phyloP scores from a whole-genome alignment of 2,329 filamentous ascomycete genomes.

The Sporothrix pseudoabietina region DNA sequence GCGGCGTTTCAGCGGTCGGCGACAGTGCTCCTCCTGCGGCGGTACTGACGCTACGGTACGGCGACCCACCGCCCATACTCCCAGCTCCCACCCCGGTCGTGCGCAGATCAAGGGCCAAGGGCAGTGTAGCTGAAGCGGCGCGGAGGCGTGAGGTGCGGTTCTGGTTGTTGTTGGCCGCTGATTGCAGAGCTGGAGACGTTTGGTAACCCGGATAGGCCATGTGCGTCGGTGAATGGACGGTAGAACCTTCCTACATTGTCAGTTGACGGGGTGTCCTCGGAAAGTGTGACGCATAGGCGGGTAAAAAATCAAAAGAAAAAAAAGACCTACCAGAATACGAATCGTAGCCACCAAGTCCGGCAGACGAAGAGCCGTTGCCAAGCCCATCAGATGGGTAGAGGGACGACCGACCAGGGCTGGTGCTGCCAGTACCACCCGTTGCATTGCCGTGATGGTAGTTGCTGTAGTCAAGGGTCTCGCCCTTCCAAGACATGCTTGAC shows the following conservation, averaged over 20 bases:
- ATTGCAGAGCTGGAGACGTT: slow-evolving; percentile 45
- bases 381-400: slow-evolving; percentile 56
- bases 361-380: slow-evolving; percentile 44
- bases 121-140: slow-evolving; percentile 51
- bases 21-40: slow-evolving; percentile 1
- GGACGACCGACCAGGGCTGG: slow-evolving; percentile 44
- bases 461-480: slow-evolving; percentile 56
- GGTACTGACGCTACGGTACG: slow-evolving; percentile 44
- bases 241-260: slow-evolving; percentile 45
- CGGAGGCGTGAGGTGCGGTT: slow-evolving; percentile 51
- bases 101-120: slow-evolving; percentile 48
- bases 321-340: slow-evolving; percentile 55
- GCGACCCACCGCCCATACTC: slow-evolving; percentile 31
- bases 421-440: slow-evolving; percentile 5
- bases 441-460: slow-evolving; percentile 48
- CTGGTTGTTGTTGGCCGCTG: slow-evolving; percentile 42
- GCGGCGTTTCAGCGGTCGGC: neutral
- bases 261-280: slow-evolving; percentile 28
- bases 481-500: slow-evolving; percentile 65
- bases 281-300: neutral
- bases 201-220: slow-evolving; percentile 54
- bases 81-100: slow-evolving; percentile 31
- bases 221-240: slow-evolving; percentile 53
- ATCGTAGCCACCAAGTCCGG: slow-evolving; percentile 52
- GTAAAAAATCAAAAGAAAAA: neutral